Evolutionary conservation across 805 yeast genomes (phyloP).

Genomic region (Grigorovia yakushimaensis): DNA sequence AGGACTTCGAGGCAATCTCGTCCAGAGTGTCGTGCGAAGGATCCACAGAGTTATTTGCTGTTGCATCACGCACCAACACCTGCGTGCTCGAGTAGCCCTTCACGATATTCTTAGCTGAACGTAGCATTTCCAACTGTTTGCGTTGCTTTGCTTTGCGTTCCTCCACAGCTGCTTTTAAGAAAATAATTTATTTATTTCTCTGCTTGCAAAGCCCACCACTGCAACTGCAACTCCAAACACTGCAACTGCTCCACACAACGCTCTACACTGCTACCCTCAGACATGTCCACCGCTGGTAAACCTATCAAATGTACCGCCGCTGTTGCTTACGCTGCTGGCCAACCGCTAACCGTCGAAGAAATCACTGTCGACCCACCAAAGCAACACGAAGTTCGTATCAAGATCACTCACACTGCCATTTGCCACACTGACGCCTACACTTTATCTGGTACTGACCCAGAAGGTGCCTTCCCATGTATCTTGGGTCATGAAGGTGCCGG

Average conservation of each 20-base stretch:
- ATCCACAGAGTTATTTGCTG: slow-evolving; percentile 77
- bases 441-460: slow-evolving; percentile 88
- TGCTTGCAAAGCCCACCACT: too few species aligned
- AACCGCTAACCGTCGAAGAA: slow-evolving; percentile 73
- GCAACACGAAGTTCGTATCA: slow-evolving; percentile 95
- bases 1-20: slow-evolving; percentile 67
- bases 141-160: not conserved
- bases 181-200: not conserved
- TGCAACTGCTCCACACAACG: too few species aligned
- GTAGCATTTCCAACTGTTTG: slow-evolving; percentile 17
- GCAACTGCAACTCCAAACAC: not conserved
- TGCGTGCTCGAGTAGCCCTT: slow-evolving; percentile 84
- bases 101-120: slow-evolving; percentile 66
- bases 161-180: not conserved
- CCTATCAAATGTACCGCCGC: slow-evolving; percentile 89
- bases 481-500: slow-evolving; percentile 99
- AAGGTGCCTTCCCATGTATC: slow-evolving; percentile 87
- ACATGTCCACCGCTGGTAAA: slow-evolving; percentile 25
- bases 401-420: slow-evolving; percentile 80
- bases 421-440: slow-evolving; percentile 99
- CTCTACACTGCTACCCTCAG: too few species aligned
- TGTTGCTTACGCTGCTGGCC: slow-evolving; percentile 92
- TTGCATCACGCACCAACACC: slow-evolving; percentile 82
- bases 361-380: slow-evolving; percentile 88
- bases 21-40: slow-evolving; percentile 83